Percentiles rank a stretch among this genome's conserved stretches.
Conservation (phyloP, 768 basidiomycete genomes). For the Leccinellum albellum region DNA sequence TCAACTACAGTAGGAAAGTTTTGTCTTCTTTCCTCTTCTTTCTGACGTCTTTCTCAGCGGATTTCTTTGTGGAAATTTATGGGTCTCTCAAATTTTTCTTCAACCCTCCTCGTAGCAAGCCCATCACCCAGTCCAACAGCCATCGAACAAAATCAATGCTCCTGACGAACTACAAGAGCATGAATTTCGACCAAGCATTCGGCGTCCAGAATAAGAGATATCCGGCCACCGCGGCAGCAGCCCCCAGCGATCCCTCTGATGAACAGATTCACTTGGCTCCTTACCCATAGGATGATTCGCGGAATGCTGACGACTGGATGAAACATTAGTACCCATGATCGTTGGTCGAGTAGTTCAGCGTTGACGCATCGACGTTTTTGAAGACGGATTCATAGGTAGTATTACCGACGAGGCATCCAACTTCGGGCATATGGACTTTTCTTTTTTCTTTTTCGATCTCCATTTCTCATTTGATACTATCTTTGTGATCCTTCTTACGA, state of each 20-base stretch:
- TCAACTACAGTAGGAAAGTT: conserved; percentile 42
- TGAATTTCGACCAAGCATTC: conserved; percentile 40
- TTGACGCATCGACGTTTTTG: not conserved
- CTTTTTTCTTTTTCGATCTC: not conserved
- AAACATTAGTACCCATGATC: not conserved
- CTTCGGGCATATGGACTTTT: not conserved
- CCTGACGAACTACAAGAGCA: conserved; percentile 25
- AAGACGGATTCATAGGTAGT: not conserved
- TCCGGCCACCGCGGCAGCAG: conserved; percentile 4
- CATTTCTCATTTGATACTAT: not conserved
- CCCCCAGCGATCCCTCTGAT: conserved; percentile 21
- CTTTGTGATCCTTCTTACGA: not conserved
- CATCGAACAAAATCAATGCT: conserved; percentile 17
- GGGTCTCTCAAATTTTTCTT: conserved; percentile 62
- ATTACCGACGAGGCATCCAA: not conserved
- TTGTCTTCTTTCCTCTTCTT: not conserved
- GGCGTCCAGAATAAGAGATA: conserved; percentile 28
- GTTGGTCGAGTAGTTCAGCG: not conserved
- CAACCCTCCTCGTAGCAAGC: conserved; percentile 34
- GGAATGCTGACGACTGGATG: conserved; percentile 6
- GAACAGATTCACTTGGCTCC: conserved; percentile 40
- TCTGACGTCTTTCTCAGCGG: conserved; percentile 38
- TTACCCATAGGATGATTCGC: conserved; percentile 25
- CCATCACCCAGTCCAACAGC: conserved; percentile 16
- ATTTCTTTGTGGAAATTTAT: conserved; percentile 64